These are phyloP conservation scores for Podospora pseudoanserina DNA, from an alignment of 495 filamentous ascomycete species.

Conservation along the genomic window DNA sequence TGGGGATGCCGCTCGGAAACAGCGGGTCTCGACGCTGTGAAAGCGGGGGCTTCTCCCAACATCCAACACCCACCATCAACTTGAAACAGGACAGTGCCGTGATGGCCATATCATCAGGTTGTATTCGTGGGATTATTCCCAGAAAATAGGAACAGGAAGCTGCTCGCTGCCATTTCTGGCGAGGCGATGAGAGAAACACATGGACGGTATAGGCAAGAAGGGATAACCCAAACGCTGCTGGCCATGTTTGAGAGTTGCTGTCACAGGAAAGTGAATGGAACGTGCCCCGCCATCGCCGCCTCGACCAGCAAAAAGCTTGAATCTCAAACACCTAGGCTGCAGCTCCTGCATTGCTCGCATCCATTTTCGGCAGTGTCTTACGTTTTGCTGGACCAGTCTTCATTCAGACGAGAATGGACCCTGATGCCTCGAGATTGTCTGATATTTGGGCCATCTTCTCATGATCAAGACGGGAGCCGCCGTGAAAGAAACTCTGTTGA, in stretches of 20 bases:
- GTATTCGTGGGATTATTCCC: not conserved
- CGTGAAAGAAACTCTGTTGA: not conserved
- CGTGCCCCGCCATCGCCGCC: conserved; percentile 6
- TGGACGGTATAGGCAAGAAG: not conserved
- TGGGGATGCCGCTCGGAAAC: not conserved
- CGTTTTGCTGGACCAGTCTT: conserved; percentile 7
- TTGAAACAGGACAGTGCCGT: not conserved
- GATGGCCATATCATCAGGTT: not conserved
- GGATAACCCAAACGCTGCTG: not conserved
- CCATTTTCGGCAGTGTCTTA: conserved; percentile 9
- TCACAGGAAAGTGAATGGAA: not conserved
- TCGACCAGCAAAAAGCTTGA: conserved; percentile 11
- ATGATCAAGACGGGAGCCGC: not conserved
- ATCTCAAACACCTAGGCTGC: conserved; percentile 11
- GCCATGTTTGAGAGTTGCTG: conserved; percentile 8
- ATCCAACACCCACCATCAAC: not conserved
- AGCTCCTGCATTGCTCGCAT: conserved; percentile 10
- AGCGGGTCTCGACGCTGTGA: not conserved
- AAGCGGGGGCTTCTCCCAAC: not conserved
- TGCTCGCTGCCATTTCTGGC: not conserved
- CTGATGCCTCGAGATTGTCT: not conserved
- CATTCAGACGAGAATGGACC: not conserved
- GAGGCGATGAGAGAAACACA: not conserved
- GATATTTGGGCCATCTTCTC: not conserved
- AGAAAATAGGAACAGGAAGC: not conserved